These are phyloP conservation scores for Lactifluus rugatus DNA, from an alignment of 768 basidiomycete genomes.

Conservation along the genomic window DNA sequence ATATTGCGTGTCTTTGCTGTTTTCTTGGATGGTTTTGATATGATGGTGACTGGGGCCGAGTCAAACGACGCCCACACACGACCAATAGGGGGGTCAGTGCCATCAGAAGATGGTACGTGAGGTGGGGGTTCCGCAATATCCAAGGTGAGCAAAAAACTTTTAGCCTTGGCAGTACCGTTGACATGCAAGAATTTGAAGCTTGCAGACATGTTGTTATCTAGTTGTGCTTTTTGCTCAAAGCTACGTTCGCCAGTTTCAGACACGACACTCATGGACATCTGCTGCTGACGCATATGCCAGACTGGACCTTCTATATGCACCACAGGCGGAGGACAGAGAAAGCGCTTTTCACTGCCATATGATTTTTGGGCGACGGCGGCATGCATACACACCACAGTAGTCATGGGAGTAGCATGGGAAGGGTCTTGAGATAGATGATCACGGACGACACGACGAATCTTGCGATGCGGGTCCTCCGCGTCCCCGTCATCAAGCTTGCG, in stretches of 20 bases:
- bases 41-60: constrained; percentile 87
- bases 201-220: constrained; percentile 77
- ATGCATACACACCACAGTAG: constrained; percentile 82
- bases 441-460: constrained; percentile 77
- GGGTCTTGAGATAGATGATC: constrained; percentile 74
- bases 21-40: constrained; percentile 96
- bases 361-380: constrained; percentile 94
- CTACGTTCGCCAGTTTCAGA: constrained; percentile 76
- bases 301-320: constrained; percentile 88
- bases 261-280: constrained; percentile 78
- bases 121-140: constrained; percentile 73
- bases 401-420: constrained; percentile 74
- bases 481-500: constrained; percentile 63
- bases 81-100: constrained; percentile 34
- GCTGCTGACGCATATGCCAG: constrained; percentile 73
- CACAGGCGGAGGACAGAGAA: constrained; percentile 87
- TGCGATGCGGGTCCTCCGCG: constrained; percentile 56
- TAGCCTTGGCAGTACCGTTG: constrained; percentile 78
- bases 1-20: constrained; percentile 92
- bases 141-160: constrained; percentile 79
- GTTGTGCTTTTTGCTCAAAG: constrained; percentile 72
- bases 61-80: constrained; percentile 88
- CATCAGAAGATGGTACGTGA: constrained; percentile 32
- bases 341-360: constrained; percentile 91
- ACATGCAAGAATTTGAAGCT: constrained; percentile 91